Conservation (phyloP, 495 filamentous ascomycete genomes). For the Articulospora tetracladia region DNA sequence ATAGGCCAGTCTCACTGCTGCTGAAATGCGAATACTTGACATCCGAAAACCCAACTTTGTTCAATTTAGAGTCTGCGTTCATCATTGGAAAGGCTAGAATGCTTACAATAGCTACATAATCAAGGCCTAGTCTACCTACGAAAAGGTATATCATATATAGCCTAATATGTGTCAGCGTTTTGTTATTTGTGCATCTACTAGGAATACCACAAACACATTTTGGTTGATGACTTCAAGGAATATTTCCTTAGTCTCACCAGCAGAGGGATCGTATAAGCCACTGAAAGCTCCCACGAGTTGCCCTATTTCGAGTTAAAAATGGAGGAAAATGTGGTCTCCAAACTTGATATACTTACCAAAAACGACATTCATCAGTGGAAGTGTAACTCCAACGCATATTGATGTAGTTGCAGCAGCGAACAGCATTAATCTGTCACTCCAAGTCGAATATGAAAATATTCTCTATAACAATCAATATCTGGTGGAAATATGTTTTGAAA, state of each 20-base stretch:
- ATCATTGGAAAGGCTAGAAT: constrained; percentile 2
- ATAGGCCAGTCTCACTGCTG: constrained; percentile 45
- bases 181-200: constrained; percentile 20
- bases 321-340: background rate
- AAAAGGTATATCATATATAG: constrained; percentile 63
- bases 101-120: constrained; percentile 48
- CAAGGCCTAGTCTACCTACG: constrained; percentile 51
- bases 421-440: constrained; percentile 37
- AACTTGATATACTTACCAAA: constrained; percentile 25
- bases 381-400: constrained; percentile 45
- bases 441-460: constrained; percentile 46
- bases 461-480: constrained; percentile 30
- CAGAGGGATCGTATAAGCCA: constrained; percentile 28
- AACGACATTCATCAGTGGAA: constrained; percentile 44
- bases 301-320: constrained; percentile 13
- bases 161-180: constrained; percentile 27
- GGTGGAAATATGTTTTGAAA: background rate
- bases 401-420: constrained; percentile 36
- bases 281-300: constrained; percentile 29
- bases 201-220: constrained; percentile 24
- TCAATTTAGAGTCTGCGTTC: background rate
- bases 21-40: constrained; percentile 49
- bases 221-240: constrained; percentile 30
- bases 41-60: constrained; percentile 45
- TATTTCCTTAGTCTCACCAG: constrained; percentile 20